Evolutionary conservation across 1,139 yeast species (phyloP).

Genomic region (Pichia sp.): DNA sequence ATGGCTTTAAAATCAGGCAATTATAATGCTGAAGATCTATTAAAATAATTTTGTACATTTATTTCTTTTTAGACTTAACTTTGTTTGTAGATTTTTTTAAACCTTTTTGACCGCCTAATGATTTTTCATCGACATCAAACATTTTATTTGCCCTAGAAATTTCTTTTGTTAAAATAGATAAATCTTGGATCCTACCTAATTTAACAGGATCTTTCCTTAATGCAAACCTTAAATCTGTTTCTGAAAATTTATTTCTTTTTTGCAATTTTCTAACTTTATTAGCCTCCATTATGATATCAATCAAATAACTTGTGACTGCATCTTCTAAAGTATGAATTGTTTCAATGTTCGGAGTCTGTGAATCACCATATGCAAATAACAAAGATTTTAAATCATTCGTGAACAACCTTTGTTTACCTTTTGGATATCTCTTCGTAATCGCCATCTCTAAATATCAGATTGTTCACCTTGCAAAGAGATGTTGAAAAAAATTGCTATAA

Average conservation of each 20-base stretch:
- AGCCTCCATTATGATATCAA: conserved; percentile 62
- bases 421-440: conserved; percentile 15
- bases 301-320: conserved; percentile 67
- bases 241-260: conserved; percentile 50
- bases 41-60: conserved; percentile 5
- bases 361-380: conserved; percentile 83
- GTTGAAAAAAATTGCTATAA: not conserved
- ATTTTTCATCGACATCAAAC: conserved; percentile 43
- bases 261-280: conserved; percentile 41
- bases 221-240: conserved; percentile 85
- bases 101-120: conserved; percentile 2
- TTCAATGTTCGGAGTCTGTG: conserved; percentile 66
- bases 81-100: not conserved
- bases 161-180: conserved; percentile 64
- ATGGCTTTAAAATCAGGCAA: conserved; percentile 9
- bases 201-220: conserved; percentile 76
- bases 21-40: conserved; percentile 5
- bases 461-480: not conserved
- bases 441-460: conserved; percentile 4
- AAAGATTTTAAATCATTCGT: conserved; percentile 59
- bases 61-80: not conserved
- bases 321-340: conserved; percentile 81
- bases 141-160: conserved; percentile 77
- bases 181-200: conserved; percentile 76
- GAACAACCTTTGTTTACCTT: conserved; percentile 35